Conservation (phyloP, 2,329 filamentous ascomycete genomes). For the Colletotrichum eremochloae region DNA sequence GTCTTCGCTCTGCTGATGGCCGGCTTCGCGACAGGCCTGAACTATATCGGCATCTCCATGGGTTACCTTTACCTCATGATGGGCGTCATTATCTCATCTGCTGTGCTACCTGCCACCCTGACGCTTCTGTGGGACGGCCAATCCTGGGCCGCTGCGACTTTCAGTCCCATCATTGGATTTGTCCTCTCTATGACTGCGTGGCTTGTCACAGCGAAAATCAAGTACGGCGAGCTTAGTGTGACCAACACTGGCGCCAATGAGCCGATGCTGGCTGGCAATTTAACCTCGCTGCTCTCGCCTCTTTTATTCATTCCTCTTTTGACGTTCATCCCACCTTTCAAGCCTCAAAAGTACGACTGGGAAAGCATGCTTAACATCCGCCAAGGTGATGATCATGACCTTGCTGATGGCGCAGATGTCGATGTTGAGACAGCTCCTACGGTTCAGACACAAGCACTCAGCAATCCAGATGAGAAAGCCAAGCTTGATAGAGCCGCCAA, state of each 20-base stretch:
- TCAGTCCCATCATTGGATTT: conserved; percentile 78
- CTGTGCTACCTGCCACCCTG: conserved; percentile 80
- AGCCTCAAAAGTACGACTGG: conserved; percentile 80
- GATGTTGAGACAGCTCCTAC: conserved; percentile 75
- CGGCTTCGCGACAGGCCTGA: conserved; percentile 77
- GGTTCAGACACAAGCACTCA: conserved; percentile 48
- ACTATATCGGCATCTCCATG: conserved; percentile 79
- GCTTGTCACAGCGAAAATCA: conserved; percentile 80
- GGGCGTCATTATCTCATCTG: conserved; percentile 85
- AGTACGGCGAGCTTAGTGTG: conserved; percentile 76
- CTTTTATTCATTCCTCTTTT: conserved; percentile 78
- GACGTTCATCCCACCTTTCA: conserved; percentile 62
- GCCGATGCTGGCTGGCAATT: conserved; percentile 85
- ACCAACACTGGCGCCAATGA: conserved; percentile 80
- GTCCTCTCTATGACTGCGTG: conserved; percentile 78
- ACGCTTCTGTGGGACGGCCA: conserved; percentile 82
- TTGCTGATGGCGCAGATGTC: conserved; percentile 71
- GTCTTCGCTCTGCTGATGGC: conserved; percentile 81
- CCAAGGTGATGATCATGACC: conserved; percentile 78
- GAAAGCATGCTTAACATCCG: conserved; percentile 80
- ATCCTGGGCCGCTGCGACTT: conserved; percentile 68
- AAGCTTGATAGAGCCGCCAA: conserved; percentile 63
- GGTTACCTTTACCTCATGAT: conserved; percentile 86
- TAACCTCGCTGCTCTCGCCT: conserved; percentile 80
- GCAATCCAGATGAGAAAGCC: conserved; percentile 51